Evolutionary conservation across 768 basidiomycete genomes (phyloP), one percentile per base, ranked within the genome.

Genomic region (Amanita jacksonii): DNA sequence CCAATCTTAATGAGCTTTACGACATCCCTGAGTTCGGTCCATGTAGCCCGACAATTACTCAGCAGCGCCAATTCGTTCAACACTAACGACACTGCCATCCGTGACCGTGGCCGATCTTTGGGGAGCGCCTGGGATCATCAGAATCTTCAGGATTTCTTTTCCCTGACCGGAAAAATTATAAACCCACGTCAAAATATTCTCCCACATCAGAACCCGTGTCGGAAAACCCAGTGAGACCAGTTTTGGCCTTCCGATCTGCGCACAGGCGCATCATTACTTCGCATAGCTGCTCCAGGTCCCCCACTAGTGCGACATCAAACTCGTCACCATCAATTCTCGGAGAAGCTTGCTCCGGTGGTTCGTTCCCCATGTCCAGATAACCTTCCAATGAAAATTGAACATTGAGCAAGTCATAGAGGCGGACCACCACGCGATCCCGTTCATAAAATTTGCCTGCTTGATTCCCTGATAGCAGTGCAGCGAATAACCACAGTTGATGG

Each of bases 21-120:
- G 13, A 35, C 13, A 5, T 25, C 8, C 23, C 36, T 18, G 27
- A 52, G 18, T 7, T 56, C 63, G 13, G 48, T 59, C 79, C 73
- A 79, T 23, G 57, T 51, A 33, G 65, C 61, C 37, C 61, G 57
- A 50, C 77, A 77, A 46, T 70, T 69, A 44, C 77, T 69, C 47
- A 80, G 58, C 30, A 81, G 60, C 3, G 77, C 76, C 25, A 59
- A 53, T 49, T 79, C 77, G 4, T 64, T 64, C 49, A 78, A 60
- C 34, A 68, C 67, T 40, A 77, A 49, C 5, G 63, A 58, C 25
- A 80, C 49, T 13, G 70, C 75, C 34, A 67, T 48, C 44, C 63
- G 63, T 18, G 74, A 73, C 16, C 70, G 68, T 9, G 43, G 47
- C 60, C 62, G 62, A 23, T 53, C 49, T 2, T 49, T 50, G 16